These are phyloP conservation scores for Diaporthe sp. DNA, from an alignment of 2,329 filamentous ascomycete genomes.

Conservation along the genomic window DNA sequence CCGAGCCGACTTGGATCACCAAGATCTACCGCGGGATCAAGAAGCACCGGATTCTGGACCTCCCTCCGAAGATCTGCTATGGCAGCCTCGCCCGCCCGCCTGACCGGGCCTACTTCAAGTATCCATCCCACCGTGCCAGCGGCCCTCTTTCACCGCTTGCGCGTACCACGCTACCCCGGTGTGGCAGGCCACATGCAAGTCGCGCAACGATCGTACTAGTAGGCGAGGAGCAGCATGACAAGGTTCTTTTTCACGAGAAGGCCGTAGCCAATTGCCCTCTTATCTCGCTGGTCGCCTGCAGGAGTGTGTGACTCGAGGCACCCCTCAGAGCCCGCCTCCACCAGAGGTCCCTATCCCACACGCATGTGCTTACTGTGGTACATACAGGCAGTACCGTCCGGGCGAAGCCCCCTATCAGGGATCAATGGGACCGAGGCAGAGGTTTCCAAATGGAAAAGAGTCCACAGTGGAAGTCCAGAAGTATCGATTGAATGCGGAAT, in stretches of 20 bases:
- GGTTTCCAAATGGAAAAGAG: neutral
- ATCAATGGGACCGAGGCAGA: slow-evolving; percentile 20
- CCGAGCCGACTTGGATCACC: slow-evolving; percentile 27
- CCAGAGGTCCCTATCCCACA: neutral
- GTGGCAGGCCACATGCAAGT: slow-evolving; percentile 22
- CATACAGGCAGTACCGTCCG: neutral
- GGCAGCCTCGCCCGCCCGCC: slow-evolving; percentile 12
- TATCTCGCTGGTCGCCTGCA: slow-evolving; percentile 20
- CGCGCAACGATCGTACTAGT: slow-evolving; percentile 15
- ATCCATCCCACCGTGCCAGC: slow-evolving; percentile 3
- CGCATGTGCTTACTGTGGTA: slow-evolving; percentile 14
- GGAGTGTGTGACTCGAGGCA: slow-evolving; percentile 27
- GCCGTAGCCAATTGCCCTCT: slow-evolving; percentile 12
- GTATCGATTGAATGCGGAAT: slow-evolving; percentile 24
- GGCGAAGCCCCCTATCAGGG: slow-evolving; percentile 28
- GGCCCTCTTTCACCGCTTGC: slow-evolving; percentile 23
- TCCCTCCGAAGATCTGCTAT: slow-evolving; percentile 2
- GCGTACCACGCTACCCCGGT: slow-evolving; percentile 16
- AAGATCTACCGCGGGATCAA: slow-evolving; percentile 36
- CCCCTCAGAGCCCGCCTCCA: slow-evolving; percentile 12
- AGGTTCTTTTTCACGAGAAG: slow-evolving; percentile 8
- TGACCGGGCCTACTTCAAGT: neutral
- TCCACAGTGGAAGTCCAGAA: slow-evolving; percentile 17
- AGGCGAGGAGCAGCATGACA: slow-evolving; percentile 19
- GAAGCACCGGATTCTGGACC: slow-evolving; percentile 12